Percentiles rank a stretch among this genome's conserved stretches.
These are phyloP conservation scores for Aspergillus ibericus DNA, from an alignment of 2,329 filamentous ascomycete genomes.

Conservation along the genomic window DNA sequence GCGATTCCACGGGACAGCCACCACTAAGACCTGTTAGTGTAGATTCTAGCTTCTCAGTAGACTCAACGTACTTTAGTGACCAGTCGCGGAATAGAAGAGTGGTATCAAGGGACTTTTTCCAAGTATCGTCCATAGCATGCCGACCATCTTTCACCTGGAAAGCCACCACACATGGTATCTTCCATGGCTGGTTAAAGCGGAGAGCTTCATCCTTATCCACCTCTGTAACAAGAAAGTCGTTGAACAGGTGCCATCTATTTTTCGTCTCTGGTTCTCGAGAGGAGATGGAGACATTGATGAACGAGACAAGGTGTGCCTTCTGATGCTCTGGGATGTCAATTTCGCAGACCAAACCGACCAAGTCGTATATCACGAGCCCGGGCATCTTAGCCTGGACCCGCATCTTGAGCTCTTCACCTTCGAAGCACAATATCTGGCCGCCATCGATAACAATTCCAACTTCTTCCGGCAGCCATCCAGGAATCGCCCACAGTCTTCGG, in stretches of 20 bases:
- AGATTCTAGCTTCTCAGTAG: background rate
- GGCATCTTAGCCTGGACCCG: slow-evolving; percentile 78
- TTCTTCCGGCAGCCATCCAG: slow-evolving; percentile 89
- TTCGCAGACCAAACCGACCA: slow-evolving; percentile 85
- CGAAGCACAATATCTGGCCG: slow-evolving; percentile 92
- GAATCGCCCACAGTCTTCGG: slow-evolving; percentile 76
- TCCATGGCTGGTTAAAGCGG: slow-evolving; percentile 88
- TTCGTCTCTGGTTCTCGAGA: slow-evolving; percentile 51
- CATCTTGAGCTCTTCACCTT: slow-evolving; percentile 82
- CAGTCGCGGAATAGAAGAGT: slow-evolving; percentile 78
- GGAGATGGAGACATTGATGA: slow-evolving; percentile 71
- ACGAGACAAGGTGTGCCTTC: slow-evolving; percentile 85
- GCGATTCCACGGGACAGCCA: slow-evolving; percentile 40
- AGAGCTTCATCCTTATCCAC: slow-evolving; percentile 80
- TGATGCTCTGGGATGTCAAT: slow-evolving; percentile 83
- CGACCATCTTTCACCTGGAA: slow-evolving; percentile 82
- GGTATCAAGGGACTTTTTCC: slow-evolving; percentile 83
- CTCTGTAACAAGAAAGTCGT: slow-evolving; percentile 88
- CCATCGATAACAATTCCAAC: slow-evolving; percentile 88
- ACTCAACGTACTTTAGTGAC: slow-evolving; percentile 48
- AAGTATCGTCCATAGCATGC: slow-evolving; percentile 79
- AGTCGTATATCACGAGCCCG: slow-evolving; percentile 82
- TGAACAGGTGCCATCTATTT: slow-evolving; percentile 92
- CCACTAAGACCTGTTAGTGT: slow-evolving; percentile 26
- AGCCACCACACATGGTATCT: slow-evolving; percentile 80